Percentiles rank a stretch among this genome's conserved stretches.
phyloP scores from a whole-genome alignment of 495 filamentous ascomycete species.

The Aspergillus ellipticus region DNA sequence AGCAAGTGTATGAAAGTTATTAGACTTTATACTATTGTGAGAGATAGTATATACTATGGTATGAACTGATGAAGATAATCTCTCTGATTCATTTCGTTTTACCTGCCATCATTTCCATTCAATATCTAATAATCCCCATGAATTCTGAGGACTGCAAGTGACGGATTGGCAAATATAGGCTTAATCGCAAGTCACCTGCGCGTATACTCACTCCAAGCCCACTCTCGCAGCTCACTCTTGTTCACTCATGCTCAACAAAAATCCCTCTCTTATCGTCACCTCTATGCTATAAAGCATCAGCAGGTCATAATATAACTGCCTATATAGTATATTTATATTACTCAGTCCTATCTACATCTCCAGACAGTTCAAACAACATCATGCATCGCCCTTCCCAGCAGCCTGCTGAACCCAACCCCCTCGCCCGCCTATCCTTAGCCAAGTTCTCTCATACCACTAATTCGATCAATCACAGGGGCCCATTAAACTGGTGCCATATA shows the following conservation, averaged over 20 bases:
- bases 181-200: slow-evolving; percentile 1
- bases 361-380: neutral
- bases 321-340: neutral
- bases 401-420: slow-evolving; percentile 8
- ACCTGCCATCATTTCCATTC: too few species aligned
- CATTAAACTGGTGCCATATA: slow-evolving; percentile 38
- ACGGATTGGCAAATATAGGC: neutral
- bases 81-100: too few species aligned
- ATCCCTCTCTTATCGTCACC: neutral
- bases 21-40: too few species aligned
- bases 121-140: too few species aligned
- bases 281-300: neutral
- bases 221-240: too few species aligned
- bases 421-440: slow-evolving; percentile 29
- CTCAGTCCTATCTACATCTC: neutral
- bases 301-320: neutral
- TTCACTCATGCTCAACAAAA: neutral
- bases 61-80: too few species aligned
- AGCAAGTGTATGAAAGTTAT: too few species aligned
- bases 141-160: neutral
- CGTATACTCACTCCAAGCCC: neutral
- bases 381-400: slow-evolving; percentile 14
- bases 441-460: slow-evolving; percentile 44
- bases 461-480: slow-evolving; percentile 27
- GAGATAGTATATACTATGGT: too few species aligned